A percentile compares a stretch with the other conserved stretches of the same genome.
phyloP scores from a whole-genome alignment of 352 stramenopile genomes.

The Phytophthora meadii region DNA sequence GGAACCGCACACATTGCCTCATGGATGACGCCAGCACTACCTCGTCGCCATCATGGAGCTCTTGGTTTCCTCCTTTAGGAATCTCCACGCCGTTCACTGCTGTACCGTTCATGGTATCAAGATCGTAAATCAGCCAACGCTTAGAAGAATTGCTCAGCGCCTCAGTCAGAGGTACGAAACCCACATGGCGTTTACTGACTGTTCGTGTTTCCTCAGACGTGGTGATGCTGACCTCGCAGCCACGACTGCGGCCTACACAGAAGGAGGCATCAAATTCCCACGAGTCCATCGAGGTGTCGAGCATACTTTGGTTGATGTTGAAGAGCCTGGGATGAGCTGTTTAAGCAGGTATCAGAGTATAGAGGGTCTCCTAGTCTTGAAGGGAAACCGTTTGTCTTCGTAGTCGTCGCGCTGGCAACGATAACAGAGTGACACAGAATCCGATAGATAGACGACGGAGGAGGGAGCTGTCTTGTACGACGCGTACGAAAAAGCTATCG shows the following conservation, averaged over 20 bases:
- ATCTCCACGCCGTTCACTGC: constrained; percentile 77
- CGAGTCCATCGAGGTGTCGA: constrained; percentile 24
- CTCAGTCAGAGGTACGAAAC: constrained; percentile 58
- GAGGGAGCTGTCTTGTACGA: not conserved
- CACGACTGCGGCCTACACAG: constrained; percentile 73
- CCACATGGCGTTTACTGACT: constrained; percentile 77
- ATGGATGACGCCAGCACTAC: constrained; percentile 75
- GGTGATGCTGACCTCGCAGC: constrained; percentile 72
- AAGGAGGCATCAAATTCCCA: constrained; percentile 68
- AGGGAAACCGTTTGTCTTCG: not conserved
- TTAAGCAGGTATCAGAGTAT: constrained; percentile 9
- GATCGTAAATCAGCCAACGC: constrained; percentile 81
- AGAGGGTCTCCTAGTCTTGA: constrained; percentile 2
- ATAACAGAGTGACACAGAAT: not conserved
- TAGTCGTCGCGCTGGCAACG: constrained; percentile 1
- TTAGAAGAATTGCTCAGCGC: constrained; percentile 13
- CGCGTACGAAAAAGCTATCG: not conserved
- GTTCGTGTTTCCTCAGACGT: constrained; percentile 79
- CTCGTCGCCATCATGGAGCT: constrained; percentile 74
- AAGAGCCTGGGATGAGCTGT: constrained; percentile 4
- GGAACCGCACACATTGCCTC: constrained; percentile 63
- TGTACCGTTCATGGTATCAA: constrained; percentile 85
- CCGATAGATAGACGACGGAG: not conserved
- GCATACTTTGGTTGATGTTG: constrained; percentile 23
- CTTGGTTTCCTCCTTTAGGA: constrained; percentile 52